phyloP scores from a whole-genome alignment of 257 asterid species.

The Solanum bulbocastanum region DNA sequence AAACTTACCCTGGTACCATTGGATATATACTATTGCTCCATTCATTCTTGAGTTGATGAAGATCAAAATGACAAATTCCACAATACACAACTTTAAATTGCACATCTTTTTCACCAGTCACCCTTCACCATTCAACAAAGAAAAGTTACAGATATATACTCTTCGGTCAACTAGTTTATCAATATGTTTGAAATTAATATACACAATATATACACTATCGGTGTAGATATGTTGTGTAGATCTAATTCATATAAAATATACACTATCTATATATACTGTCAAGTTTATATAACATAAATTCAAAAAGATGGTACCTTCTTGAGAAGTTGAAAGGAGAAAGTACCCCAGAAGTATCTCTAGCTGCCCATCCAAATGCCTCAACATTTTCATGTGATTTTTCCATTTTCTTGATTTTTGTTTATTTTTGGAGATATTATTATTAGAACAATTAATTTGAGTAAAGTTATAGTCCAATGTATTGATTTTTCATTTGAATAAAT shows the following conservation, averaged over 20 bases:
- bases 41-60: constrained; percentile 1
- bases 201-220: neutral
- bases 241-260: too few species aligned
- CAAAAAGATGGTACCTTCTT: neutral
- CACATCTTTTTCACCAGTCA: constrained; percentile 11
- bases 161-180: neutral
- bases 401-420: neutral
- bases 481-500: neutral
- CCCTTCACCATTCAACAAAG: neutral
- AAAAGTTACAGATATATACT: too few species aligned
- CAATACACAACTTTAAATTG: constrained; percentile 10
- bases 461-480: neutral
- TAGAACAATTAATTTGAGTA: neutral
- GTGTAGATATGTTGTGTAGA: neutral
- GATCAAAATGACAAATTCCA: constrained; percentile 18
- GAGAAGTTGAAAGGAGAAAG: constrained; percentile 13
- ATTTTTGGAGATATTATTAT: neutral
- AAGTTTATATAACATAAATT: neutral
- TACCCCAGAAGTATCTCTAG: constrained; percentile 7
- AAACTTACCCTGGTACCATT: constrained; percentile 17
- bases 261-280: neutral
- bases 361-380: constrained; percentile 18
- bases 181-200: too few species aligned
- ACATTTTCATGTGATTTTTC: neutral
- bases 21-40: constrained; percentile 10